These are phyloP conservation scores for Erodium trifolium DNA, from an alignment of 441 rosid genomes.

Conservation along the genomic window DNA sequence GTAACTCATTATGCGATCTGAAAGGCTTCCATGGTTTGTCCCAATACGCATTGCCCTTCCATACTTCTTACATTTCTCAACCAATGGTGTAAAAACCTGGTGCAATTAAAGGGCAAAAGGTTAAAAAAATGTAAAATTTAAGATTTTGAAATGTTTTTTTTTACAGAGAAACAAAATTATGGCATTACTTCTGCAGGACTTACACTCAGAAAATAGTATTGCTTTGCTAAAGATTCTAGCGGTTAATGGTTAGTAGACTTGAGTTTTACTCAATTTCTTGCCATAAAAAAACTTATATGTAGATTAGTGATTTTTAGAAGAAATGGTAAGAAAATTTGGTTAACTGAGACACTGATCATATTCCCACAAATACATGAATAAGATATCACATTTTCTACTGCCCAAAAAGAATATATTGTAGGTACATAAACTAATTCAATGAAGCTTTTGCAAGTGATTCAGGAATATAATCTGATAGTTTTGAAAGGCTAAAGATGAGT, in stretches of 20 bases:
- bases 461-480: not conserved
- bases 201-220: too few relatives aligned
- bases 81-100: slow-evolving; percentile 86
- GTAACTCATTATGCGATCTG: slow-evolving; percentile 98
- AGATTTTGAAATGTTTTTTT: too few relatives aligned
- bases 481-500: not conserved
- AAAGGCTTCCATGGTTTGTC: slow-evolving; percentile 97
- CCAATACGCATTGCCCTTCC: slow-evolving; percentile 99
- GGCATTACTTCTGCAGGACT: too few relatives aligned
- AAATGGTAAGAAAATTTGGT: too few relatives aligned
- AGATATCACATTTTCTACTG: not conserved
- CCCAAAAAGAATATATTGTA: not conserved
- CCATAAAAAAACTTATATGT: too few relatives aligned
- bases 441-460: not conserved
- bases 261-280: too few relatives aligned
- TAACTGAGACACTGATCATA: not conserved
- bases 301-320: too few relatives aligned
- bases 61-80: slow-evolving; percentile 90
- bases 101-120: too few relatives aligned
- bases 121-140: too few relatives aligned
- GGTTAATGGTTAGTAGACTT: too few relatives aligned
- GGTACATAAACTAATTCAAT: not conserved
- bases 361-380: not conserved
- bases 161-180: too few relatives aligned
- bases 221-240: too few relatives aligned